Evolutionary conservation across 192 early-diverging fungal species (phyloP).

Genomic region (Coemansia sp.): DNA sequence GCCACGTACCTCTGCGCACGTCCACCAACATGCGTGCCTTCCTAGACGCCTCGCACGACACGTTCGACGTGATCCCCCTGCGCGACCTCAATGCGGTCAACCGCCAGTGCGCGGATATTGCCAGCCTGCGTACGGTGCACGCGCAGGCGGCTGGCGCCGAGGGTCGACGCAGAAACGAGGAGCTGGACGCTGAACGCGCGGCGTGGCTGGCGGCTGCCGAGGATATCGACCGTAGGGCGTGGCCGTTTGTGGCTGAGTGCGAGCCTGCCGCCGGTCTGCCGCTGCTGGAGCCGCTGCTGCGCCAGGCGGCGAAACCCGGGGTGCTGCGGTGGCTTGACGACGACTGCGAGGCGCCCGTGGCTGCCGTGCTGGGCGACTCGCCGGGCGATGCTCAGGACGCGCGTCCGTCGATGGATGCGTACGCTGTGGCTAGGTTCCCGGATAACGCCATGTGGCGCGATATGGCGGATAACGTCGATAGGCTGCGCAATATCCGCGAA

Average conservation of each 20-base stretch:
- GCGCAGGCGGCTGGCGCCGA: conserved; percentile 17
- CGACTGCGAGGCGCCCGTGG: conserved; percentile 39
- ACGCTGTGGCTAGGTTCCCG: conserved; percentile 38
- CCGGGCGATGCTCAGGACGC: background rate
- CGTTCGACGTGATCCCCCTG: conserved; percentile 4
- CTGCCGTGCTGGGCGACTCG: background rate
- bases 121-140: conserved; percentile 25
- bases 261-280: conserved; percentile 34
- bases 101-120: conserved; percentile 19
- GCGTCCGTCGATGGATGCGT: conserved; percentile 36
- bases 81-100: conserved; percentile 20
- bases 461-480: conserved; percentile 56
- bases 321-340: conserved; percentile 49
- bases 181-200: conserved; percentile 29
- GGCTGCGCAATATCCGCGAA: conserved; percentile 55
- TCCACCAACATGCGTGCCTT: conserved; percentile 57
- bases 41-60: conserved; percentile 24
- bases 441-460: conserved; percentile 46
- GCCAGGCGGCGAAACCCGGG: conserved; percentile 25
- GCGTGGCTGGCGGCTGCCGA: conserved; percentile 24
- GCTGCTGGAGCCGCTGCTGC: conserved; percentile 24
- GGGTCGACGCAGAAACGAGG: conserved; percentile 35
- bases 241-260: conserved; percentile 38
- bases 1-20: conserved; percentile 54
- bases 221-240: conserved; percentile 16